A percentile compares a stretch with the other conserved stretches of the same genome.
Conservation (phyloP, 1,284 basidiomycete species). For the Hypsizygus ulmarius region DNA sequence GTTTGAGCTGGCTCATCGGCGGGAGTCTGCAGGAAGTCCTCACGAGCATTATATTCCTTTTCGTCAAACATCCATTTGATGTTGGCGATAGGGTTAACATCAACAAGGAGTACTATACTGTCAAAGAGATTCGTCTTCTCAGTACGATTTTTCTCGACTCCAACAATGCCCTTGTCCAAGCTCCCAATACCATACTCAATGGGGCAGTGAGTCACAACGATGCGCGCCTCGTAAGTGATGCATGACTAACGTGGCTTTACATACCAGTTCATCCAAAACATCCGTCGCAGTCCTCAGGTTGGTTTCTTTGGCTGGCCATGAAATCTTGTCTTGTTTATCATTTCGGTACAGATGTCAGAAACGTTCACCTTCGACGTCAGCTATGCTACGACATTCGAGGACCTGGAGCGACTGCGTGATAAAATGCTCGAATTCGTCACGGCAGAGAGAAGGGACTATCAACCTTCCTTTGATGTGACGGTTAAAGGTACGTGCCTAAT, state of each 20-base stretch:
- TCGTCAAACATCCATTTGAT: conserved; percentile 86
- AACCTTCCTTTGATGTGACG: conserved; percentile 68
- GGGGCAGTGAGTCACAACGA: conserved; percentile 44
- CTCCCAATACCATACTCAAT: conserved; percentile 70
- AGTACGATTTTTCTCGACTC: conserved; percentile 75
- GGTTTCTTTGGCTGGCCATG: conserved; percentile 14
- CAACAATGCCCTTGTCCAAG: conserved; percentile 58
- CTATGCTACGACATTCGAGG: conserved; percentile 79
- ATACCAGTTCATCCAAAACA: conserved; percentile 65
- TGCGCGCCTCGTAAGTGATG: conserved; percentile 6
- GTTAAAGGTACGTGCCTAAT: conserved; percentile 49
- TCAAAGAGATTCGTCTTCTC: conserved; percentile 84
- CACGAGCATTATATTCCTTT: conserved; percentile 82
- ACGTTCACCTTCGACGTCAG: conserved; percentile 79
- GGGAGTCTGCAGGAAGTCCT: conserved; percentile 66
- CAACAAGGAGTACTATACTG: conserved; percentile 63
- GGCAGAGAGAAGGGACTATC: conserved; percentile 68
- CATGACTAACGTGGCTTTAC: conserved; percentile 9
- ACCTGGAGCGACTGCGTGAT: conserved; percentile 75
- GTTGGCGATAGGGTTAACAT: conserved; percentile 79
- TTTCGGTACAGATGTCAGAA: conserved; percentile 62
- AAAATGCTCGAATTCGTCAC: conserved; percentile 84
- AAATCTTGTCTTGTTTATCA: background rate
- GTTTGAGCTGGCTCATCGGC: conserved; percentile 89
- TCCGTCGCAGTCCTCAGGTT: conserved; percentile 67